Conservation (phyloP, 1,284 basidiomycete species). For the Ganoderma sinense region DNA sequence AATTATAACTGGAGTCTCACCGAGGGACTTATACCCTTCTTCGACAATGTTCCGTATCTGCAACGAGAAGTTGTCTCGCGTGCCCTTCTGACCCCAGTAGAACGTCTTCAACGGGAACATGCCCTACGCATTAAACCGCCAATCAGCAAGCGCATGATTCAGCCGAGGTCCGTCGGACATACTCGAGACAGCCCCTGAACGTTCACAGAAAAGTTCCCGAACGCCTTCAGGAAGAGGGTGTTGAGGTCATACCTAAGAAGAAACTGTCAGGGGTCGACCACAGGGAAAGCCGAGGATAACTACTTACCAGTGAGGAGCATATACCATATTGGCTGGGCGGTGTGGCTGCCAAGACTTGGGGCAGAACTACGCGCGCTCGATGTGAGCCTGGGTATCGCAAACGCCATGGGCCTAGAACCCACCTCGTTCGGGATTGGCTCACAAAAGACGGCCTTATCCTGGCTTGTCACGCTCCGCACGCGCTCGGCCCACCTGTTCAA, state of each 20-base stretch:
- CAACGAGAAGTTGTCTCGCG: conserved; percentile 80
- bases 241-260: conserved; percentile 86
- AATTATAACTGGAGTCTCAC: conserved; percentile 83
- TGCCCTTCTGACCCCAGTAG: conserved; percentile 87
- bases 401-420: conserved; percentile 21
- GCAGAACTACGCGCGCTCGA: conserved; percentile 63
- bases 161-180: conserved; percentile 33
- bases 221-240: conserved; percentile 82
- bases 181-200: conserved; percentile 90
- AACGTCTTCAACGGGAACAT: conserved; percentile 83
- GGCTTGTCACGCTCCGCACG: conserved; percentile 58
- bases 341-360: conserved; percentile 75
- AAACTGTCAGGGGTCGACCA: background rate
- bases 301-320: conserved; percentile 87
- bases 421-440: conserved; percentile 95
- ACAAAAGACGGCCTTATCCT: conserved; percentile 77
- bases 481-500: conserved; percentile 74
- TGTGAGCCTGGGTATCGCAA: background rate
- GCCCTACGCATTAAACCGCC: conserved; percentile 58
- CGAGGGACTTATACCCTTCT: conserved; percentile 69
- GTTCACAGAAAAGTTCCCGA: conserved; percentile 86
- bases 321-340: conserved; percentile 81
- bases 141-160: background rate
- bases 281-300: background rate
- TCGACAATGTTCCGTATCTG: conserved; percentile 87